These are phyloP conservation scores for Davidsoniella australis DNA, from an alignment of 2,329 filamentous ascomycete genomes.

Conservation along the genomic window DNA sequence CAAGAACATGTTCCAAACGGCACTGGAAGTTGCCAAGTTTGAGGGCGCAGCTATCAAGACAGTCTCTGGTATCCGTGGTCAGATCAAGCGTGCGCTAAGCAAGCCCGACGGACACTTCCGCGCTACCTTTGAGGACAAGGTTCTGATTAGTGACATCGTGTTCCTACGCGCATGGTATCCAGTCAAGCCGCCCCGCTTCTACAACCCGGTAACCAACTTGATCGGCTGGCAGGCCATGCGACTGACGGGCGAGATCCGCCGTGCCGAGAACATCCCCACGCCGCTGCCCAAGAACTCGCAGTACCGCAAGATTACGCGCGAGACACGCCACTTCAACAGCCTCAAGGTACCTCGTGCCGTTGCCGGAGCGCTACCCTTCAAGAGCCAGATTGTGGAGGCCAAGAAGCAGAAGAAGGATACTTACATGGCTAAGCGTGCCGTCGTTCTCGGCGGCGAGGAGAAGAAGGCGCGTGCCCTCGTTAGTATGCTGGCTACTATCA, in stretches of 20 bases:
- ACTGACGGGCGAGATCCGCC: constrained; percentile 78
- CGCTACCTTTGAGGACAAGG: constrained; percentile 96
- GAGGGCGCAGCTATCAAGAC: constrained; percentile 92
- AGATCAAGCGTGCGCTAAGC: constrained; percentile 88
- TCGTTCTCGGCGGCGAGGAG: constrained; percentile 76
- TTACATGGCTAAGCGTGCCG: constrained; percentile 89
- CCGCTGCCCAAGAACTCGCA: constrained; percentile 70
- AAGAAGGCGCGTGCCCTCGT: constrained; percentile 74
- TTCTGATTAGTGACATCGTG: constrained; percentile 89
- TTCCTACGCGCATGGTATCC: constrained; percentile 96
- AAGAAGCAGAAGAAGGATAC: constrained; percentile 65
- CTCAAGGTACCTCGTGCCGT: constrained; percentile 62
- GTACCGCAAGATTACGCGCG: constrained; percentile 55
- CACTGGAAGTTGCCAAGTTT: constrained; percentile 93
- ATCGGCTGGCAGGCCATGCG: constrained; percentile 90
- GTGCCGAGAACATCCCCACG: constrained; percentile 55
- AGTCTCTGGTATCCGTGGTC: constrained; percentile 84
- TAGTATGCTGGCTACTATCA: constrained; percentile 79
- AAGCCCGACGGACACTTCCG: constrained; percentile 93
- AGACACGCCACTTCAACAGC: constrained; percentile 60
- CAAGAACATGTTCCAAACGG: constrained; percentile 91
- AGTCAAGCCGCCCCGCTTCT: constrained; percentile 86
- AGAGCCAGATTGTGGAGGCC: constrained; percentile 72
- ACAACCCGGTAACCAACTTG: constrained; percentile 89
- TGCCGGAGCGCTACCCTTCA: constrained; percentile 75